A percentile compares a stretch with the other conserved stretches of the same genome.
Conservation (phyloP, 2,329 filamentous ascomycete genomes). For the Metarhizium sp. region DNA sequence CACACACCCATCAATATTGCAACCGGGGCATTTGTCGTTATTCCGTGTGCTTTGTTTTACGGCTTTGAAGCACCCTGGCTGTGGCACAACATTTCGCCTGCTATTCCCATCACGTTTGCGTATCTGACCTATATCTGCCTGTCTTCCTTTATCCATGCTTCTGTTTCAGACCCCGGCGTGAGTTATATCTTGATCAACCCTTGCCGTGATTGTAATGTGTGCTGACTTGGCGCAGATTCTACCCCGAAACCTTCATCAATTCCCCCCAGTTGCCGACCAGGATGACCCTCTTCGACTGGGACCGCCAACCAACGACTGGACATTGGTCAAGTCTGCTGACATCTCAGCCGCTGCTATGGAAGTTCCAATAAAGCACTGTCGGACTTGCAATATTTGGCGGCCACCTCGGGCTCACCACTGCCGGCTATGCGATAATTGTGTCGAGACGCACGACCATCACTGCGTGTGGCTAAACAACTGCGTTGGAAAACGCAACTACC, state of each 20-base stretch:
- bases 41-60: constrained; percentile 79
- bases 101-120: constrained; percentile 79
- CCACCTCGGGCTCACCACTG: constrained; percentile 94
- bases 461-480: constrained; percentile 99
- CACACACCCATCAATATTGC: constrained; percentile 83
- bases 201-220: neutral
- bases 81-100: constrained; percentile 79
- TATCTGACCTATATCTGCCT: constrained; percentile 88
- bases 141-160: constrained; percentile 90
- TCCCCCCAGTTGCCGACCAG: constrained; percentile 65
- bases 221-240: constrained; percentile 55
- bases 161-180: constrained; percentile 85
- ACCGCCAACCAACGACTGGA: constrained; percentile 88
- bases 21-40: constrained; percentile 69
- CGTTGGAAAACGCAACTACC: constrained; percentile 91
- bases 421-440: constrained; percentile 90
- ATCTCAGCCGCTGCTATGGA: constrained; percentile 82
- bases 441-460: constrained; percentile 96
- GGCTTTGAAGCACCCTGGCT: constrained; percentile 75
- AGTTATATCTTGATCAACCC: constrained; percentile 28
- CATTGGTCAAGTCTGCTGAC: constrained; percentile 74
- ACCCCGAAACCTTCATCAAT: constrained; percentile 82
- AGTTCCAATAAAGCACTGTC: constrained; percentile 96
- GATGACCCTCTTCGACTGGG: constrained; percentile 76
- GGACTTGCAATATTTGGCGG: constrained; percentile 95